Percentiles rank a stretch among this genome's conserved stretches.
phyloP scores from a whole-genome alignment of 2,329 filamentous ascomycete species.

The Colletotrichum musicola region DNA sequence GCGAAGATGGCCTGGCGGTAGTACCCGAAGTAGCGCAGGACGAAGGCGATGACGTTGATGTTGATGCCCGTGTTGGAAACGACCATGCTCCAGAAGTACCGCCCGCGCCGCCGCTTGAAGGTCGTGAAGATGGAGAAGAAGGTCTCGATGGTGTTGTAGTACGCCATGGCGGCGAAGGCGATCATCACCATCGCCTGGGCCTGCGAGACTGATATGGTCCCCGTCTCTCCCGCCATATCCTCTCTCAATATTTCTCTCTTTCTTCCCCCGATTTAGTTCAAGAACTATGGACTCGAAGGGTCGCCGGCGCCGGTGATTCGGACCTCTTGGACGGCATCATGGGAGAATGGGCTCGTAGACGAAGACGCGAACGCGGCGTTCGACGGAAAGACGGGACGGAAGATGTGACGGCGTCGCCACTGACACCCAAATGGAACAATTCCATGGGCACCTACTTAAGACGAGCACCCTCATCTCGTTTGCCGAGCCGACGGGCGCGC shows the following conservation, averaged over 20 bases:
- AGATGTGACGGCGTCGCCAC: slow-evolving; percentile 9
- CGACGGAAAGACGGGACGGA: slow-evolving; percentile 23
- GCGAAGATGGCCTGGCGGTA: slow-evolving; percentile 28
- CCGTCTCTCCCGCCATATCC: slow-evolving; percentile 35
- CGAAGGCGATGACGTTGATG: slow-evolving; percentile 37
- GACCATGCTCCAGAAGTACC: slow-evolving; percentile 44
- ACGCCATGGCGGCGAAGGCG: slow-evolving; percentile 50
- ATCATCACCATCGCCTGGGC: slow-evolving; percentile 44
- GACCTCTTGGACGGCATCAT: slow-evolving; percentile 23
- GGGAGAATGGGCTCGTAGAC: not conserved
- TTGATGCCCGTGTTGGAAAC: slow-evolving; percentile 41
- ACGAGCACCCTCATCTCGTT: not conserved
- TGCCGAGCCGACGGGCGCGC: not conserved
- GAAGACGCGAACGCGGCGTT: not conserved
- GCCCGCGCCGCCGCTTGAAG: slow-evolving; percentile 40
- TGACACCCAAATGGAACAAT: not conserved
- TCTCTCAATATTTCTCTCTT: not conserved
- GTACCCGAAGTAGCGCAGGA: slow-evolving; percentile 52
- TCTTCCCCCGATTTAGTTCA: not conserved
- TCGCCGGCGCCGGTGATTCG: slow-evolving; percentile 19
- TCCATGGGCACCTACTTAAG: slow-evolving; percentile 10
- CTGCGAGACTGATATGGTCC: slow-evolving; percentile 32
- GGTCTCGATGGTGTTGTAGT: slow-evolving; percentile 39
- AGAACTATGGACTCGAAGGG: not conserved
- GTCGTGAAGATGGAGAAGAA: slow-evolving; percentile 42